Evolutionary conservation across 768 basidiomycete genomes (phyloP).

Genomic region (Tulasnella sp.): DNA sequence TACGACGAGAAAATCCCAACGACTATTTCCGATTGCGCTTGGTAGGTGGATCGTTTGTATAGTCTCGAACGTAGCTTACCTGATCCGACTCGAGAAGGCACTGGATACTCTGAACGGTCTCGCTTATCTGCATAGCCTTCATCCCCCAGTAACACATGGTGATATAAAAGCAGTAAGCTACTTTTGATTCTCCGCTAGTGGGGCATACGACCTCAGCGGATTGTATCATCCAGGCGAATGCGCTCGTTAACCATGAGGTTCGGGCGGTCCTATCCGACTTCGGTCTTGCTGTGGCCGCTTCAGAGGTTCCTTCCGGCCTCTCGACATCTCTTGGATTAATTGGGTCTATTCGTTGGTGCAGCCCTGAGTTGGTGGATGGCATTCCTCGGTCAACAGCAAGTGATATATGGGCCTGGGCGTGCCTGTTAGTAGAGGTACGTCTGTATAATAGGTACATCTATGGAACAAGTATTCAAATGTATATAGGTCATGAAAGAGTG

Average conservation of each 20-base stretch:
- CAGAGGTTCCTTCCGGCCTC: neutral
- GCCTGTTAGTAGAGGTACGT: neutral
- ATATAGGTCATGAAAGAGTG: no score
- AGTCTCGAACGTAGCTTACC: no score
- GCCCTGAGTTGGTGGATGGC: neutral
- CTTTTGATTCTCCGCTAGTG: neutral
- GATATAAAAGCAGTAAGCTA: neutral
- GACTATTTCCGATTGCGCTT: no score
- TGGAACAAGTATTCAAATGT: no score
- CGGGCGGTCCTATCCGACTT: neutral
- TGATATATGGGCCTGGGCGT: neutral
- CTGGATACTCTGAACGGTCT: neutral
- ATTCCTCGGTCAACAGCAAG: neutral
- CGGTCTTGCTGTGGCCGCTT: neutral
- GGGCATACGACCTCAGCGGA: neutral
- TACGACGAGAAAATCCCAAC: no score
- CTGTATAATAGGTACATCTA: no score
- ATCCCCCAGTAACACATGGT: neutral
- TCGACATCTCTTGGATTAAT: neutral
- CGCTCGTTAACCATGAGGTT: neutral
- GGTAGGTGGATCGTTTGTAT: no score
- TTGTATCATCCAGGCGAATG: neutral
- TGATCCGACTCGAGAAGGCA: neutral
- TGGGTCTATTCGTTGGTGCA: conserved; percentile 3
- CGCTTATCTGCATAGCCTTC: neutral